Percentiles rank a stretch among this genome's conserved stretches.
These are phyloP conservation scores for Neurospora sp. DNA, from an alignment of 495 filamentous ascomycete species.

Conservation along the genomic window DNA sequence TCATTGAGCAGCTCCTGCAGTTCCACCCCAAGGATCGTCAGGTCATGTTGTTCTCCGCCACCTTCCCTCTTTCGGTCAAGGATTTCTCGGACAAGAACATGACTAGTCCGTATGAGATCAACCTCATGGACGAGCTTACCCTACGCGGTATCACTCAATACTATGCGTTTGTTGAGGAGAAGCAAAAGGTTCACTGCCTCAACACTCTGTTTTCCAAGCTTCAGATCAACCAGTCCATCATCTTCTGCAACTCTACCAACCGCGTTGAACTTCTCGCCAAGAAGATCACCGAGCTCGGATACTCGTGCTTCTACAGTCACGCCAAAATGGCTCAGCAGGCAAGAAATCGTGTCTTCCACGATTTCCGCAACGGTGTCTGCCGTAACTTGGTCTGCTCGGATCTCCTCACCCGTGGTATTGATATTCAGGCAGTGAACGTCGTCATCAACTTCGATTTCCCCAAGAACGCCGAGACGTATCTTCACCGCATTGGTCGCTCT, in stretches of 20 bases:
- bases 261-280: slow-evolving; percentile 95
- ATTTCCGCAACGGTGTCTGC: slow-evolving; percentile 95
- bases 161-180: slow-evolving; percentile 98
- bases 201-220: slow-evolving; percentile 98
- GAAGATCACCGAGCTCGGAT: slow-evolving; percentile 97
- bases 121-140: slow-evolving; percentile 98
- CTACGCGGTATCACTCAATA: slow-evolving; percentile 97
- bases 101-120: slow-evolving; percentile 92
- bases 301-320: slow-evolving; percentile 99
- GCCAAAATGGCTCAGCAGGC: slow-evolving; percentile 97
- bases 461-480: slow-evolving; percentile 98
- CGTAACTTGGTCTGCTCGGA: slow-evolving; percentile 98
- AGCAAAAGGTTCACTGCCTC: slow-evolving; percentile 97
- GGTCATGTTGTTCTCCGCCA: slow-evolving; percentile 98
- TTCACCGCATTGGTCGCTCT: slow-evolving; percentile 96
- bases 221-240: slow-evolving; percentile 99
- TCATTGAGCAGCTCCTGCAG: slow-evolving; percentile 86
- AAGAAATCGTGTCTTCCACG: slow-evolving; percentile 97
- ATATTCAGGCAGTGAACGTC: slow-evolving; percentile 98
- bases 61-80: slow-evolving; percentile 93
- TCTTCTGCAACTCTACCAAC: slow-evolving; percentile 99
- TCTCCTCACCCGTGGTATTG: slow-evolving; percentile 94
- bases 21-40: slow-evolving; percentile 95
- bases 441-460: slow-evolving; percentile 99
- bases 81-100: slow-evolving; percentile 98